Evolutionary conservation across 768 basidiomycete species (phyloP), one percentile per base, ranked within the genome.

Genomic region (Mycena metata): DNA sequence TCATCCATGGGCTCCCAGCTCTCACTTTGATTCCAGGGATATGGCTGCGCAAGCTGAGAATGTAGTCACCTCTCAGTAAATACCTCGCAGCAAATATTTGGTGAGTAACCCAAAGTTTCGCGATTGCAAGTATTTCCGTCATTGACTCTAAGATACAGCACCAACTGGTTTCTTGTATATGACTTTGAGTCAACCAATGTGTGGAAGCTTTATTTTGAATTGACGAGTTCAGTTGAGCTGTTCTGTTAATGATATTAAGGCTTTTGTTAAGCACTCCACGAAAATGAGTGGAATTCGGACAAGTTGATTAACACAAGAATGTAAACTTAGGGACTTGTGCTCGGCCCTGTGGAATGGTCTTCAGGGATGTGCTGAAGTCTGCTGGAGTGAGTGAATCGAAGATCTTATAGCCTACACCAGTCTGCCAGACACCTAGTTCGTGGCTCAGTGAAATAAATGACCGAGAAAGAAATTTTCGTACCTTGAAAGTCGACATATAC

Each of bases 381-480:
- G 50, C 50, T n/a, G n/a, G n/a, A n/a, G n/a, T n/a, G n/a, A n/a
- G n/a, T n/a, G n/a, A n/a, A n/a, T n/a, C n/a, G n/a, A n/a, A n/a
- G n/a, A n/a, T n/a, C n/a, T n/a, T n/a, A n/a, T n/a, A n/a, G n/a
- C n/a, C n/a, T n/a, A n/a, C n/a, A n/a, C n/a, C n/a, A n/a, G n/a
- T n/a, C n/a, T n/a, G n/a, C n/a, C n/a, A n/a, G n/a, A n/a, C n/a
- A n/a, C n/a, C n/a, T n/a, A n/a, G n/a, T n/a, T n/a, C n/a, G n/a
- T n/a, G n/a, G n/a, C n/a, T n/a, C n/a, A n/a, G n/a, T n/a, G n/a
- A n/a, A n/a, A n/a, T n/a, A n/a, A n/a, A n/a, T n/a, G n/a, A n/a
- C n/a, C n/a, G n/a, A n/a, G n/a, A n/a, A 73, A 77, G 23, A 81
- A 50, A 9, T 16, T 24, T 30, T 30, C 49, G 10, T 52, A 7